Evolutionary conservation across 2,329 filamentous ascomycete genomes (phyloP), one percentile per base, ranked within the genome.

Genomic region (Pyricularia sp.): DNA sequence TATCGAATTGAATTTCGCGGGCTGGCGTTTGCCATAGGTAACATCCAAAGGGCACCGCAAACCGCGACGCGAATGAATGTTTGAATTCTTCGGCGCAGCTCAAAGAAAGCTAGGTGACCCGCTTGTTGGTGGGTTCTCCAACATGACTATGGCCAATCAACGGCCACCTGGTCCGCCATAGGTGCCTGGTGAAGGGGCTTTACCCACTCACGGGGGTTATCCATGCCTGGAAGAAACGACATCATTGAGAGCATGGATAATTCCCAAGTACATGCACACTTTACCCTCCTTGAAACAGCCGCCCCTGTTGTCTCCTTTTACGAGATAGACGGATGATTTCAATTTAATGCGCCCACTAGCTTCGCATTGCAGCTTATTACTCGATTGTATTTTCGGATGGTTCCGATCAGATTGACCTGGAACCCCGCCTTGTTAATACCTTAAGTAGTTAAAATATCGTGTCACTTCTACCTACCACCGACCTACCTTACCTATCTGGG

Each of bases 81-180:
- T 28, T 59, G 55, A 59, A 28, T 59, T 59, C 55, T 59, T 59
- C 49, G 40, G 62, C 64, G 65, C 64, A 62, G 67, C 65, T 49
- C 61, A 62, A 28, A 62, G 33, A 40, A 44, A 49, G 61, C 35
- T 26, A 59, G 65, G 65, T 64, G 35, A 24, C 44, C 40, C 44
- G 33, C 28, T 16, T 19, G 26, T 16, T 19, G 2, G 12, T 24
- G 13, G 13, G 22, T 57, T 28, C 28, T 19, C 8, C 6, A 59
- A 26, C 55, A 28, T 30, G 4, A 28, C 4, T 6, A 19, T 28
- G 28, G 26, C 55, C 55, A 59, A 59, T 59, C 55, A 59, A 19
- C 13, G 5, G 55, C 55, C 30, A 12, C 3, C 55, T 28, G 28
- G 13, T 28, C 24, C 28, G 55, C 13, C 26, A 28, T 19, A 59